These are phyloP conservation scores for Hypoxylon sp. DNA, from an alignment of 2,329 filamentous ascomycete genomes.

Conservation along the genomic window DNA sequence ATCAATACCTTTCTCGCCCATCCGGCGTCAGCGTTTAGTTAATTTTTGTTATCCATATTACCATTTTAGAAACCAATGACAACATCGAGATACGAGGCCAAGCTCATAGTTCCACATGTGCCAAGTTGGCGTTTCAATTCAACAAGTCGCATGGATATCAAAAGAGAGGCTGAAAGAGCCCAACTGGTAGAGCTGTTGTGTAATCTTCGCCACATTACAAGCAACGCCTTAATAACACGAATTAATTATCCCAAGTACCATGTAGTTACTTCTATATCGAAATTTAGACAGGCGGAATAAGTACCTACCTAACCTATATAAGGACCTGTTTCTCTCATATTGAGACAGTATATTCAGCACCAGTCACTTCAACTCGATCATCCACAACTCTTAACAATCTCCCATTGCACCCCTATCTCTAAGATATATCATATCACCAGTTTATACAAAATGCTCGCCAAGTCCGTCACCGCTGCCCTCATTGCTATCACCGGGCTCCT, in stretches of 20 bases:
- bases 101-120: constrained; percentile 5
- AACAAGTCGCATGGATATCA: not conserved
- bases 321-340: not conserved
- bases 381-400: not conserved
- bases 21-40: not conserved
- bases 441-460: constrained; percentile 16
- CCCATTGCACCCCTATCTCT: not conserved
- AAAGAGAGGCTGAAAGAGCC: not conserved
- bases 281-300: not conserved
- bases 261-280: not conserved
- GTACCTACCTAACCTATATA: too few species aligned
- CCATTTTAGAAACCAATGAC: constrained; percentile 5
- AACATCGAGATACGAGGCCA: not conserved
- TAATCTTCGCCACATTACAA: not conserved
- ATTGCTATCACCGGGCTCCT: constrained; percentile 18
- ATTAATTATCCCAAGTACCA: not conserved
- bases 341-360: not conserved
- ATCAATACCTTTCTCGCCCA: not conserved
- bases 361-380: not conserved
- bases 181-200: not conserved
- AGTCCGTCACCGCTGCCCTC: constrained; percentile 13
- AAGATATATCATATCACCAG: not conserved
- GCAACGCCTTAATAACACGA: not conserved
- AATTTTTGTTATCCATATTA: not conserved
- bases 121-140: constrained; percentile 8